These are phyloP conservation scores for Diaporthe eres DNA, from an alignment of 2,329 filamentous ascomycete genomes.

Conservation along the genomic window DNA sequence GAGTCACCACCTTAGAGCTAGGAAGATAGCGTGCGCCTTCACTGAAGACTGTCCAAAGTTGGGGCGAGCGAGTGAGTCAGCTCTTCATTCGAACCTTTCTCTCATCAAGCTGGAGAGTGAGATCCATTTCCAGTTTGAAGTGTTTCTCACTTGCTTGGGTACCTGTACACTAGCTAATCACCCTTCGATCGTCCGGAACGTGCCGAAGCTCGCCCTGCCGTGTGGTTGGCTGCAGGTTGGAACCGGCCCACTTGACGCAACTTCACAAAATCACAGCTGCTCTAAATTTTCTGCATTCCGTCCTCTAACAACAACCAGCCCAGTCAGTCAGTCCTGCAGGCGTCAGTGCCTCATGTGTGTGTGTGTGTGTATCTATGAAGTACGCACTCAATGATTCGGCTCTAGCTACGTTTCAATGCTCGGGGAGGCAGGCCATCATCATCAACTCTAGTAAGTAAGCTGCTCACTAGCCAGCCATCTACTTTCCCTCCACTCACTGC, in stretches of 20 bases:
- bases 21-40: neutral
- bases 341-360: neutral
- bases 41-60: neutral
- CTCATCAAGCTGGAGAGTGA: neutral
- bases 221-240: constrained; percentile 6
- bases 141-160: neutral
- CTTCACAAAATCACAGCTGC: constrained; percentile 21
- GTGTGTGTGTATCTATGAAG: no score
- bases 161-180: no score
- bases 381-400: neutral
- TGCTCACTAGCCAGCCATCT: neutral
- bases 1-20: neutral
- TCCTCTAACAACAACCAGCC: neutral
- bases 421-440: neutral
- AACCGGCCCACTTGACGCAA: neutral
- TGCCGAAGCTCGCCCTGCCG: neutral
- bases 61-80: neutral
- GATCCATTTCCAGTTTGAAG: neutral
- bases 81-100: neutral
- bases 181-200: neutral
- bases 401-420: neutral
- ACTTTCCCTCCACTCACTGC: neutral
- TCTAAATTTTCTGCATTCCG: neutral
- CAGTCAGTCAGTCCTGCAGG: neutral
- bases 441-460: constrained; percentile 4